Base-by-base conservation (phyloP, 768 basidiomycete genomes). In the Calocybe indica region DNA sequence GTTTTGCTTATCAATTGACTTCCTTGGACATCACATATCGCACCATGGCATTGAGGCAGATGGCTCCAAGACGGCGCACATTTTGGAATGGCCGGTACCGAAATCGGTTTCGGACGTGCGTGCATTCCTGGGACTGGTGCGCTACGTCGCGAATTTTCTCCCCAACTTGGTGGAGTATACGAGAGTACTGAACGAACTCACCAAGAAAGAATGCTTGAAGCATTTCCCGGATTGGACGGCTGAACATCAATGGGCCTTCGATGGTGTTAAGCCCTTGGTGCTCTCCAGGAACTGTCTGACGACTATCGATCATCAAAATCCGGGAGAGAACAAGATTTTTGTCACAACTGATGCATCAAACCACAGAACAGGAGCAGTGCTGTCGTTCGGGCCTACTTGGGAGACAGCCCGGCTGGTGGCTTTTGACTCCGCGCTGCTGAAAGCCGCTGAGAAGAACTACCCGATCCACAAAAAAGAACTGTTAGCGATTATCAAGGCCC, bases 381-480 rank as follows among this genome's bases (percentile, higher is more conserved):
- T 5, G 80, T 92, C 49, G 78, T 92, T 31, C 83, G 94, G 48
- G 94, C 83, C 4, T 98, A 98, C 74, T 95, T 98, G 61, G 93
- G 94, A 15, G 94, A 96, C 74, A 1, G 52, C 65, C 10, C 46
- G 58, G 7, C 63, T 65, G 2, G 64, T 59, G 48, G 43, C 58
- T 48, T 50, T 57, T 47, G 15, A 65, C 55, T 69, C 40, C 7
- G 32, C 22, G 35, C 56, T 48, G 29, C 54, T 54, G 40, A 58
- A 49, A 39, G 52, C 40, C 42, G 60, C 63, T 1, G 45, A 47
- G 37, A 34, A 1, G 46, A 66, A 69, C 45, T 69, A 69, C 33
- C 60, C 64, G 0, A 55, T 60, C 0, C 67, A 52, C 55, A n/a
- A 51, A 57, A 28, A 66, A 65, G 50, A 52, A 45, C 40, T 52